phyloP scores from a whole-genome alignment of 805 yeast species.

The Candida parachauliodes region DNA sequence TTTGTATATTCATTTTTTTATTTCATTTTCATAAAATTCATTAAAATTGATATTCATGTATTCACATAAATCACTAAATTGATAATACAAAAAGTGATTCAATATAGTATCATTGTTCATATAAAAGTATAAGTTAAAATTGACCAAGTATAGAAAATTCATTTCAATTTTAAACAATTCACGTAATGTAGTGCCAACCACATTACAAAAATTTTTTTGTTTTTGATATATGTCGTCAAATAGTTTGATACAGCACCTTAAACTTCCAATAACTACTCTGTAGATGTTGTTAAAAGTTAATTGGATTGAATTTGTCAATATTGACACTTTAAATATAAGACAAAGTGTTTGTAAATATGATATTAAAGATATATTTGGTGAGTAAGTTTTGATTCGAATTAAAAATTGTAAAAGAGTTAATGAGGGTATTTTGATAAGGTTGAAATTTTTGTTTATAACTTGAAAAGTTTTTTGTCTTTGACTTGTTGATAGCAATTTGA shows the following conservation, averaged over 20 bases:
- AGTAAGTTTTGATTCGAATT: constrained; percentile 34
- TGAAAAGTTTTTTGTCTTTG: constrained; percentile 13
- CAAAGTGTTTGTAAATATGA: constrained; percentile 39
- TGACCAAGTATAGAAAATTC: constrained; percentile 36
- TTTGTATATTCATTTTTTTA: background rate
- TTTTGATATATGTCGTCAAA: constrained; percentile 41
- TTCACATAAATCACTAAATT: constrained; percentile 27
- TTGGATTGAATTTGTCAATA: constrained; percentile 29
- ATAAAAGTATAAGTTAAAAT: constrained; percentile 25
- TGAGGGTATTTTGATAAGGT: constrained; percentile 32
- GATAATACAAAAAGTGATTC: constrained; percentile 26
- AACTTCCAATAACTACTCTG: constrained; percentile 35
- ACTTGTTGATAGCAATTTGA: constrained; percentile 15
- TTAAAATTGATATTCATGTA: constrained; percentile 14
- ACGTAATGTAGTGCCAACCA: constrained; percentile 37
- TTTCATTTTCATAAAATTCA: constrained; percentile 5
- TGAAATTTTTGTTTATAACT: constrained; percentile 29
- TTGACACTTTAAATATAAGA: constrained; percentile 32
- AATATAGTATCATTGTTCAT: constrained; percentile 33
- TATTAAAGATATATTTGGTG: constrained; percentile 35
- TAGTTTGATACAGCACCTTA: constrained; percentile 40
- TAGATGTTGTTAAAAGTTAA: constrained; percentile 34
- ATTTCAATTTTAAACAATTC: constrained; percentile 39
- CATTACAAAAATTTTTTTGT: constrained; percentile 38
- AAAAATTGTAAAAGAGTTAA: constrained; percentile 33